Evolutionary conservation across 2,329 filamentous ascomycete genomes (phyloP), one percentile per base, ranked within the genome.

Genomic region (Phyllosticta citribraziliensis): DNA sequence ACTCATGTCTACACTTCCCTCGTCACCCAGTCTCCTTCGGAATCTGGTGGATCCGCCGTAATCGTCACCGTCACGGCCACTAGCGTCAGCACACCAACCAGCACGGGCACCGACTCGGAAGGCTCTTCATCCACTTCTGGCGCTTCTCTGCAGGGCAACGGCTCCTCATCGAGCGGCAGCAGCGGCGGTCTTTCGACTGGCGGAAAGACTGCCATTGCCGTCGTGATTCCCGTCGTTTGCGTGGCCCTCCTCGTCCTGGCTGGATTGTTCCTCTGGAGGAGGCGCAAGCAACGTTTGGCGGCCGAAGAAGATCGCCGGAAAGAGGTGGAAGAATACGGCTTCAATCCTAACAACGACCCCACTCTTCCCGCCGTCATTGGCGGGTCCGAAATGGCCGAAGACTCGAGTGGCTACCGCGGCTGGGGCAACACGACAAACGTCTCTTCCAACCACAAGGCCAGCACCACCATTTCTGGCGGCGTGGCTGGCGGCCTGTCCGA

Each of bases 321-420:
- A 77, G 94, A 99, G 75, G 91, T 97, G 11, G 93, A 97, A 73
- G 94, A 97, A 71, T 97, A 97, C 72, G 88, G 89, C 33, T 97
- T 92, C 79, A 97, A 97, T 73, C 94, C 94, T n/a, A 97, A 97
- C 75, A 87, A 91, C 63, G 92, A 97, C 71, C 91, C 92, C 0
- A 91, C 88, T 0, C 80, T 96, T 12, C 85, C 85, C 8, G 79
- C 80, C 10, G 78, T 83, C 17, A 78, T 75, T 25, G 75, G 80
- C 58, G 84, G 82, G 59, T 77, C 82, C 52, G 86, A 93, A 72
- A 91, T 92, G 87, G 82, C 84, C 62, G 89, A 96, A 65, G 82
- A 83, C 62, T 82, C 80, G 60, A 83, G 85, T 2, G 93, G 93
- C 55, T 99, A 99, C 76, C 87, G 94, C 66, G 94, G 94, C 66